Percentiles rank a stretch among this genome's conserved stretches.
These are phyloP conservation scores for Magnolia changhungtana DNA, from an alignment of 164 flowering plant genomes.

Conservation along the genomic window DNA sequence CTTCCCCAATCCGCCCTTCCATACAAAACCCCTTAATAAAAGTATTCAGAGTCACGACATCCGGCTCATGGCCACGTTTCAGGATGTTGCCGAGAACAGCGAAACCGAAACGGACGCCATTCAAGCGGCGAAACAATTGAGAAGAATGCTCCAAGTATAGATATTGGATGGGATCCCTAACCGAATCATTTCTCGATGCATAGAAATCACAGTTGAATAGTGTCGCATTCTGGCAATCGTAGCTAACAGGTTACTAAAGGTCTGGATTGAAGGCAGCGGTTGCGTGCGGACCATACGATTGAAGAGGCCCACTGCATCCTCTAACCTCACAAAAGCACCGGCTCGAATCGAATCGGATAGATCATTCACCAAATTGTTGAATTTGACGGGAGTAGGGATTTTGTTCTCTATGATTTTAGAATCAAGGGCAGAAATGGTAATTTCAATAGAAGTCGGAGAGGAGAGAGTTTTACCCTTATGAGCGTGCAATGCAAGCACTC, in stretches of 20 bases:
- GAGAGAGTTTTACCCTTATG: too few species aligned
- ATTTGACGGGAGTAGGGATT: too few species aligned
- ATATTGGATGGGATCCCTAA: neutral
- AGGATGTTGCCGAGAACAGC: conserved; percentile 16
- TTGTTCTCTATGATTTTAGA: too few species aligned
- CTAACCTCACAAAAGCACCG: too few species aligned
- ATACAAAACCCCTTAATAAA: conserved; percentile 15
- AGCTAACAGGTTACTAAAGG: conserved; percentile 1
- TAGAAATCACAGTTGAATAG: conserved; percentile 1
- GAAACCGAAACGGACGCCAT: conserved; percentile 3
- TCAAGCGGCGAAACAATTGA: conserved; percentile 17
- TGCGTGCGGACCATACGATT: neutral
- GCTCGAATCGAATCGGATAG: too few species aligned
- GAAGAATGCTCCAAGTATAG: conserved; percentile 7
- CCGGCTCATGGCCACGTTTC: conserved; percentile 8
- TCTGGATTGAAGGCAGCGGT: neutral
- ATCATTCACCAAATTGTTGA: too few species aligned
- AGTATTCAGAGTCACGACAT: neutral
- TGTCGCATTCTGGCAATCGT: conserved; percentile 2
- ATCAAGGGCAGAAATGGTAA: too few species aligned
- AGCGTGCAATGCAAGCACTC: too few species aligned
- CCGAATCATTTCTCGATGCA: conserved; percentile 2
- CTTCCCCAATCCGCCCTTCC: neutral
- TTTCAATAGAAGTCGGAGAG: too few species aligned
- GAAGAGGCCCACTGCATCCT: neutral